Base-by-base conservation (phyloP, 2,329 filamentous ascomycete species). In the Blastomyces silverae region DNA sequence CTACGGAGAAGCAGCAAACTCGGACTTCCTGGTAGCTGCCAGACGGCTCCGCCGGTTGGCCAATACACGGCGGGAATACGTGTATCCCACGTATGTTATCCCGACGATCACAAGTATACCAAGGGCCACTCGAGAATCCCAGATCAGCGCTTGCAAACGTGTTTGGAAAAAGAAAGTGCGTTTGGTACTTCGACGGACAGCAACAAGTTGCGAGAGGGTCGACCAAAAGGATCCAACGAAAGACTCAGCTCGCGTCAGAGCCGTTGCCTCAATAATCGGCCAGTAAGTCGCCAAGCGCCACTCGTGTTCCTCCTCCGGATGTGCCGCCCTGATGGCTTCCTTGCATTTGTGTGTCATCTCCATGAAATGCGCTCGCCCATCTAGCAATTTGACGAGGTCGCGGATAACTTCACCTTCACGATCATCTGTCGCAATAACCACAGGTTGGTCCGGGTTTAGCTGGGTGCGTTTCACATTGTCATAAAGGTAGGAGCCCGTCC, bases 181-280 rank as follows among this genome's bases (percentile, higher is more conserved):
- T 28, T 37, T 46, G n/a, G 48, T 42, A 48, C 8, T 10, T 20
- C 61, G 61, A 22, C 61, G 61, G 34, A 62, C 25, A 34, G 61
- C 61, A 34, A 62, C 61, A 44, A 62, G 61, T 55, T 62, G 61
- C 22, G 61, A 62, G n/a, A 62, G 46, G 5, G 61, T 62, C 17
- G 61, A 62, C 61, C 61, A 62, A 31, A 62, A 62, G 52, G 61
- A 62, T 13, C 61, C 61, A 42, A 62, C n/a, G 34, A 62, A 62
- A 3, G 61, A 42, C 22, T 62, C 61, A 37, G 61, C 52, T 42
- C 34, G 61, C 5, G 61, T 62, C 6, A 62, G 15, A 11, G 61
- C 48, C 3, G 61, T 62, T 13, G 61, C 61, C 55, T 62, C 61
- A 50, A 62, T 62, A 53, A 62, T 62, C 11, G 61, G 61, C 61